phyloP scores from a whole-genome alignment of 2,329 filamentous ascomycete genomes.

The Emmonsiellopsis sp. region DNA sequence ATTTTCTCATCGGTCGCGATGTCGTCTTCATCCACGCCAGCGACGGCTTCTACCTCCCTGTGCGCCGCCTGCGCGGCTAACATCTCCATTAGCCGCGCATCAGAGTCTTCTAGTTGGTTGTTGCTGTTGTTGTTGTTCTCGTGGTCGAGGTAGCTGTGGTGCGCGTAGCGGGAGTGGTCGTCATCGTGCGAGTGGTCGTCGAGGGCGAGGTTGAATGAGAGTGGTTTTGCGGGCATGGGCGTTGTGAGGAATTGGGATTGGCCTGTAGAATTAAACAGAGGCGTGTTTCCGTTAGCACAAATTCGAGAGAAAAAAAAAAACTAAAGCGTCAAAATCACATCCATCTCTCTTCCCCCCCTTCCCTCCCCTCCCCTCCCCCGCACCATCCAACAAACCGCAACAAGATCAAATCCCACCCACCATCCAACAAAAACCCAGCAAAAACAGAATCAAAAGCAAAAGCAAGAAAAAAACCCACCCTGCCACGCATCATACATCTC shows the following conservation, averaged over 20 bases:
- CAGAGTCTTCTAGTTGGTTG: conserved; percentile 59
- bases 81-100: conserved; percentile 89
- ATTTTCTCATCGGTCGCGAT: conserved; percentile 67
- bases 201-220: conserved; percentile 77
- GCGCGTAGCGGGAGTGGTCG: conserved; percentile 36
- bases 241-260: conserved; percentile 92
- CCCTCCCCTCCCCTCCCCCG: not conserved
- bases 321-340: not conserved
- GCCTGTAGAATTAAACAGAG: conserved; percentile 44
- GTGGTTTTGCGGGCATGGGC: conserved; percentile 72
- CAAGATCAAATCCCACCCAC: not conserved
- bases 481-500: conserved; percentile 99
- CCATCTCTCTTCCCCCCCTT: too few species aligned
- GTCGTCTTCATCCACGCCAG: conserved; percentile 69
- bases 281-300: not conserved
- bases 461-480: conserved; percentile 47
- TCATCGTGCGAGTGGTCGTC: conserved; percentile 69
- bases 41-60: conserved; percentile 52
- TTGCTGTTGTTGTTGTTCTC: conserved; percentile 34
- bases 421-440: not conserved
- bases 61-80: conserved; percentile 87
- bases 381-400: not conserved
- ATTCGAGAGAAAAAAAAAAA: not conserved
- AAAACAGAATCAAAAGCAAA: not conserved
- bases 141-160: conserved; percentile 16